These are phyloP conservation scores for Rhynchospora tenuis DNA, from an alignment of 176 grass and related monocot genomes.

Conservation along the genomic window DNA sequence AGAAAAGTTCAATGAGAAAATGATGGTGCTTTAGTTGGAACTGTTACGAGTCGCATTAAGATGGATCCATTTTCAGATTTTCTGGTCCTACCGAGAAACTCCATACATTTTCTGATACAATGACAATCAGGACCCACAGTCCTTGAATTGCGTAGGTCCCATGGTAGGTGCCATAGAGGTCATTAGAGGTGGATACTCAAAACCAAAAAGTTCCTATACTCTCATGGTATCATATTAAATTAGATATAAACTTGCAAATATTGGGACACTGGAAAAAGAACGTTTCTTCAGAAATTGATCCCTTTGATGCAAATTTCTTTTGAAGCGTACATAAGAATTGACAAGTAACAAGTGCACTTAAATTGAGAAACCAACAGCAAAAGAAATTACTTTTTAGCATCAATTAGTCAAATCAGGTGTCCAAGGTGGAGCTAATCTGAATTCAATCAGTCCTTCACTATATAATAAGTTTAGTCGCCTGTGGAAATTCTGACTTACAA, in stretches of 20 bases:
- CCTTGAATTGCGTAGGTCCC: neutral
- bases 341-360: neutral
- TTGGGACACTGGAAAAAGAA: neutral
- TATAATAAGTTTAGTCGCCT: neutral
- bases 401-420: neutral
- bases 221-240: too few species aligned
- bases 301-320: neutral
- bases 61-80: neutral
- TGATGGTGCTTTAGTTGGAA: neutral
- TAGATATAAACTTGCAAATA: neutral
- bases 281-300: neutral
- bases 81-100: neutral
- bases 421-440: neutral
- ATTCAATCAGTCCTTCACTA: neutral
- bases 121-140: neutral
- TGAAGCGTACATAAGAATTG: neutral
- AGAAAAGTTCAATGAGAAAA: neutral
- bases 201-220: too few species aligned
- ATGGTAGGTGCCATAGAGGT: neutral
- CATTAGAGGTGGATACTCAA: too few species aligned
- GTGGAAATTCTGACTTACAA: too few species aligned
- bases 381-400: neutral
- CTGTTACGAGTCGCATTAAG: neutral
- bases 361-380: neutral
- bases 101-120: neutral